Evolutionary conservation across 192 early-diverging fungal genomes (phyloP).

Genomic region (Borealophlyctis nickersoniae): DNA sequence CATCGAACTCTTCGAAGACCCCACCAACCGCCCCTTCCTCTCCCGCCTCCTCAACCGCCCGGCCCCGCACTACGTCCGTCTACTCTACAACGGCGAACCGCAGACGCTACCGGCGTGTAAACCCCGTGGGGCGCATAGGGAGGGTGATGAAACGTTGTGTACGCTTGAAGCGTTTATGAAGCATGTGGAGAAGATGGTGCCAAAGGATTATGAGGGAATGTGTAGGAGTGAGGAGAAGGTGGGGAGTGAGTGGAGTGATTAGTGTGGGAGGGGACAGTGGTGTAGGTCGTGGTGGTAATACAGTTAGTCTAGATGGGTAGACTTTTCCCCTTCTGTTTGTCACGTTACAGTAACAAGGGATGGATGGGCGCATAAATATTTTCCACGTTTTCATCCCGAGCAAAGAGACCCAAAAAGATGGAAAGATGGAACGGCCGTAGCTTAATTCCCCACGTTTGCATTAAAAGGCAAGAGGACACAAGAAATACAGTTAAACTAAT

Average conservation of each 20-base stretch:
- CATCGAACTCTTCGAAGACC: constrained; percentile 28
- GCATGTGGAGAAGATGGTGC: constrained; percentile 24
- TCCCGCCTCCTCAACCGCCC: neutral
- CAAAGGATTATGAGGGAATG: constrained; percentile 22
- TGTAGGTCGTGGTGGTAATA: no score
- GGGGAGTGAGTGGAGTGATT: constrained; percentile 10
- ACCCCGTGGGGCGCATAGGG: constrained; percentile 8
- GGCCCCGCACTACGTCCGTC: constrained; percentile 24
- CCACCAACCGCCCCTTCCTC: neutral
- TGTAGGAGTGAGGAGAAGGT: constrained; percentile 21
- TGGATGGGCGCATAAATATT: no score
- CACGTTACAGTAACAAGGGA: no score
- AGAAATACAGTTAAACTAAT: no score
- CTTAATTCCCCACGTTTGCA: no score
- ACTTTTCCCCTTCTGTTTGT: no score
- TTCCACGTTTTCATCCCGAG: no score
- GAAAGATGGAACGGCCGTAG: no score
- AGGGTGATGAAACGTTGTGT: constrained; percentile 26
- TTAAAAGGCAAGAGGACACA: no score
- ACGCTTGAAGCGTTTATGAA: constrained; percentile 38
- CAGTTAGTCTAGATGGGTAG: no score
- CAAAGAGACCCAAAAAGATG: no score
- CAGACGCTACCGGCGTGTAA: constrained; percentile 25
- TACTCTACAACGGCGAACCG: constrained; percentile 32
- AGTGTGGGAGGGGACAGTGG: constrained; percentile 7